phyloP scores from a whole-genome alignment of 1,284 basidiomycete genomes.

The Cryptococcus sp. region DNA sequence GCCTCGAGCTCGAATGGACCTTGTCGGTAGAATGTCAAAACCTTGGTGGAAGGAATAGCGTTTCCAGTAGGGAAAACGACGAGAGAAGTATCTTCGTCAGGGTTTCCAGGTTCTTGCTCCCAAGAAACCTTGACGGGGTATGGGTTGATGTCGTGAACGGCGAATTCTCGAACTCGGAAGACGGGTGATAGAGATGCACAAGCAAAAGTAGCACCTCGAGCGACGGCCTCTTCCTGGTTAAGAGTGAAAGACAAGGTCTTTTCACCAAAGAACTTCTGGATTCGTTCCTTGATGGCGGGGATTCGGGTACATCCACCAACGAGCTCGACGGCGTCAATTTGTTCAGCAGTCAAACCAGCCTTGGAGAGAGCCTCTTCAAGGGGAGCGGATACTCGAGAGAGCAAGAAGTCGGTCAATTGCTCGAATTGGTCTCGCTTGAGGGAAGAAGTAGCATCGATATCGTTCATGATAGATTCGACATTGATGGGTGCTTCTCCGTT shows the following conservation, averaged over 20 bases:
- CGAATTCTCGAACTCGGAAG: slow-evolving; percentile 91
- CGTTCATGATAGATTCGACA: slow-evolving; percentile 90
- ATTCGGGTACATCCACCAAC: slow-evolving; percentile 66
- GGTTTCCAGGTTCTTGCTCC: slow-evolving; percentile 66
- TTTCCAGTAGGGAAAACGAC: slow-evolving; percentile 80
- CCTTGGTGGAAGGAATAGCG: slow-evolving; percentile 81
- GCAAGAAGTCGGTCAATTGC: slow-evolving; percentile 53
- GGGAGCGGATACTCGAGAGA: slow-evolving; percentile 57
- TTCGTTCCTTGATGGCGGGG: slow-evolving; percentile 63
- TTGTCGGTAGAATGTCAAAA: slow-evolving; percentile 88
- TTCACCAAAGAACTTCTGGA: slow-evolving; percentile 60
- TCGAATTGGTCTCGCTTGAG: slow-evolving; percentile 61
- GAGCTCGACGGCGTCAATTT: slow-evolving; percentile 64
- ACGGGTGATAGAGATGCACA: slow-evolving; percentile 92
- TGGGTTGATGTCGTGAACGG: slow-evolving; percentile 71
- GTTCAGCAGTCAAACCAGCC: slow-evolving; percentile 58
- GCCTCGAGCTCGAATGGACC: slow-evolving; percentile 81
- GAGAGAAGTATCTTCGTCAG: slow-evolving; percentile 83
- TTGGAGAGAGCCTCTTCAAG: slow-evolving; percentile 58
- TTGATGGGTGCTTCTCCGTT: slow-evolving; percentile 80
- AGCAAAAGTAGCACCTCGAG: slow-evolving; percentile 87
- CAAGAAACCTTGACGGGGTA: slow-evolving; percentile 86
- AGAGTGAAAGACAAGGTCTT: slow-evolving; percentile 79
- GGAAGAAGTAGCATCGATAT: slow-evolving; percentile 65
- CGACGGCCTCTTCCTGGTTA: slow-evolving; percentile 92